Evolutionary conservation across 2,329 filamentous ascomycete genomes (phyloP).

Genomic region (Bretziella fagacearum): DNA sequence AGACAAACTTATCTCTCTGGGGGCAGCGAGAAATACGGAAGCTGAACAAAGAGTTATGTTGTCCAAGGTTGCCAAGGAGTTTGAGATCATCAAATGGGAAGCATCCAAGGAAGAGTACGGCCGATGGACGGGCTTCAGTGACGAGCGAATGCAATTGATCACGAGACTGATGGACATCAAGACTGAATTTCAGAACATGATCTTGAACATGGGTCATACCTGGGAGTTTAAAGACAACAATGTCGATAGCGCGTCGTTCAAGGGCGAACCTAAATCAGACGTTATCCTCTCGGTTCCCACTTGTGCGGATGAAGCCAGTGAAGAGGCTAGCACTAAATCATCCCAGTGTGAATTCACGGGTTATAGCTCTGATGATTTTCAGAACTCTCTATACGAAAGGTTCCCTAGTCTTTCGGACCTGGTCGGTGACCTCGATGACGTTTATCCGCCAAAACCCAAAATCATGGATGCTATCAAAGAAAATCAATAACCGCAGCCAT

Average conservation of each 20-base stretch:
- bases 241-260: neutral
- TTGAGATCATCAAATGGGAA: conserved; percentile 15
- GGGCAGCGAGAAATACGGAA: conserved; percentile 14
- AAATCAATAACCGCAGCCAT: conserved; percentile 21
- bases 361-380: too few species aligned
- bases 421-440: conserved; percentile 17
- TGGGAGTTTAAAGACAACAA: conserved; percentile 13
- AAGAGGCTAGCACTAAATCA: too few species aligned
- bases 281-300: too few species aligned
- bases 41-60: conserved; percentile 16
- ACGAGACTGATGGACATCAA: conserved; percentile 17
- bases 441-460: conserved; percentile 13
- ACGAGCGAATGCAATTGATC: conserved; percentile 16
- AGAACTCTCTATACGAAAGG: conserved; percentile 18
- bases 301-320: too few species aligned
- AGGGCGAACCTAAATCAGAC: neutral
- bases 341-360: too few species aligned
- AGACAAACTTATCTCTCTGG: conserved; percentile 13
- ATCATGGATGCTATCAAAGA: conserved; percentile 18
- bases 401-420: conserved; percentile 18
- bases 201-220: conserved; percentile 14
- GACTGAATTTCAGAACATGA: conserved; percentile 14
- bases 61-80: conserved; percentile 15
- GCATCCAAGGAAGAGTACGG: conserved; percentile 15
- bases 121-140: conserved; percentile 11